phyloP scores from a whole-genome alignment of 2,329 filamentous ascomycete species.

The Aspergillus fijiensis region DNA sequence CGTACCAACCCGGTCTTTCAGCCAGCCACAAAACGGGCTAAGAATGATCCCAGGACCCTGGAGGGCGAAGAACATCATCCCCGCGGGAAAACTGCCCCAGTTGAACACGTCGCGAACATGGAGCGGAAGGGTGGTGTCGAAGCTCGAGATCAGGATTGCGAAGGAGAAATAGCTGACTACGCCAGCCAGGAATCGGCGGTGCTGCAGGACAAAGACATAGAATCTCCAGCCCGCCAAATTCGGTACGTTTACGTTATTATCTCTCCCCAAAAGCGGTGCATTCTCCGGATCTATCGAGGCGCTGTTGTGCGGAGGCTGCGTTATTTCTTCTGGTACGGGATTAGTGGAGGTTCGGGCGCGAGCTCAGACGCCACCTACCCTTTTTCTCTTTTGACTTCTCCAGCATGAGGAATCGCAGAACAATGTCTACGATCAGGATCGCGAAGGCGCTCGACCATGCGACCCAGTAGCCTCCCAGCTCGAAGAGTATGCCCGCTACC shows the following conservation, averaged over 20 bases:
- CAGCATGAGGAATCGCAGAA: slow-evolving; percentile 27
- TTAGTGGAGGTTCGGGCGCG: neutral
- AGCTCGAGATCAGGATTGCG: slow-evolving; percentile 53
- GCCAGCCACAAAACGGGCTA: slow-evolving; percentile 57
- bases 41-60: slow-evolving; percentile 59
- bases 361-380: neutral
- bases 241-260: neutral
- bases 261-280: slow-evolving; percentile 9
- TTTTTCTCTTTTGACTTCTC: slow-evolving; percentile 9
- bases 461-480: slow-evolving; percentile 29
- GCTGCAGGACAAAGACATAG: slow-evolving; percentile 43
- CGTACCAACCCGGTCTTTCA: slow-evolving; percentile 31
- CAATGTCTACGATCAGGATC: slow-evolving; percentile 28
- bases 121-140: slow-evolving; percentile 57
- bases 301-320: neutral
- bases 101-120: slow-evolving; percentile 54
- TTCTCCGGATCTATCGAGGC: slow-evolving; percentile 7
- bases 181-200: slow-evolving; percentile 44
- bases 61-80: slow-evolving; percentile 57
- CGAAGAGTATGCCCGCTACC: slow-evolving; percentile 28
- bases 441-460: slow-evolving; percentile 31
- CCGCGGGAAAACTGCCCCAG: slow-evolving; percentile 56
- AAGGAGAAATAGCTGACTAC: slow-evolving; percentile 48
- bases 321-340: neutral
- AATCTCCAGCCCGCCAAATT: slow-evolving; percentile 15